Conservation (phyloP, 805 yeast genomes). For the Zygosaccharomyces gambellarensis region DNA sequence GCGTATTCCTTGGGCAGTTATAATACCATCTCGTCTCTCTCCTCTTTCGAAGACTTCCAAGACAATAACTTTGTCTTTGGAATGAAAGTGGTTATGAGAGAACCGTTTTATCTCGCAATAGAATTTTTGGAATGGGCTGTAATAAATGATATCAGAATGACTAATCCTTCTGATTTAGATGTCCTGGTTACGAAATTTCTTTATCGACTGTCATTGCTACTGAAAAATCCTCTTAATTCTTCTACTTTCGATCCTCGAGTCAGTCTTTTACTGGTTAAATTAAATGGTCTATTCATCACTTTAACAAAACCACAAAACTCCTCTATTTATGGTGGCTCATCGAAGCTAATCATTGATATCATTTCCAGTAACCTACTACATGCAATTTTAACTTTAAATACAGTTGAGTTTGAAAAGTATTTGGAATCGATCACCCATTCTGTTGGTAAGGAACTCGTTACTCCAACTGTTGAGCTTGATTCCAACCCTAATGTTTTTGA, state of each 20-base stretch:
- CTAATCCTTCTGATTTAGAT: conserved; percentile 36
- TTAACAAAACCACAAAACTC: conserved; percentile 34
- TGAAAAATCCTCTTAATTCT: conserved; percentile 28
- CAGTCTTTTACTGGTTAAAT: conserved; percentile 14
- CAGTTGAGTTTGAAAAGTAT: conserved; percentile 18
- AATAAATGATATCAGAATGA: conserved; percentile 34
- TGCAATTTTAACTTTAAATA: conserved; percentile 20
- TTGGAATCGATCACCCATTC: conserved; percentile 8
- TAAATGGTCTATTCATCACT: conserved; percentile 31
- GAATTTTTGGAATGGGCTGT: conserved; percentile 37
- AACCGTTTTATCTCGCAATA: conserved; percentile 38
- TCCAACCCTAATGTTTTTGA: conserved; percentile 12
- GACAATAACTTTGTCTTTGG: neutral
- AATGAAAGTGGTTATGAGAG: conserved; percentile 33
- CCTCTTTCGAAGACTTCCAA: conserved; percentile 4
- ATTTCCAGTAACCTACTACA: conserved; percentile 38
- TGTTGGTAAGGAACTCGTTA: neutral
- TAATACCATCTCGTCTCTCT: neutral
- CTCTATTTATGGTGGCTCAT: conserved; percentile 26
- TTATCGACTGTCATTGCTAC: conserved; percentile 18
- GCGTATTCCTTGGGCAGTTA: conserved; percentile 25
- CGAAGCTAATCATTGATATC: conserved; percentile 33
- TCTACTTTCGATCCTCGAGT: conserved; percentile 34
- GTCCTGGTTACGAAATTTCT: conserved; percentile 26
- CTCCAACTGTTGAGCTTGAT: neutral